Conservation (phyloP, 2,329 filamentous ascomycete genomes). For the Mariannaea sp. region DNA sequence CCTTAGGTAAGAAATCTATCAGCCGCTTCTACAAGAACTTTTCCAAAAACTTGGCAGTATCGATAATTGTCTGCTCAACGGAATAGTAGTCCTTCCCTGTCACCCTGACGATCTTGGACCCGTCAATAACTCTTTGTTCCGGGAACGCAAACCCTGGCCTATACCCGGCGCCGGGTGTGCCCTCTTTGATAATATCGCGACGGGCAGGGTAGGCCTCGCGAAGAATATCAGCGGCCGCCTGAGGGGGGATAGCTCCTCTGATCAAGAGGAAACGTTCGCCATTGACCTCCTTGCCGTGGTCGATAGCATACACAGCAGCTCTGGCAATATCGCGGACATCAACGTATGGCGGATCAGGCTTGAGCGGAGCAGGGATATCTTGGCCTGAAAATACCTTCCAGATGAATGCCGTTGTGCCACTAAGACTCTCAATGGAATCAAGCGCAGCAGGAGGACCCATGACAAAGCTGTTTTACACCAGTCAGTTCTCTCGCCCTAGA, state of each 20-base stretch:
- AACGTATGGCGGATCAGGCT: conserved; percentile 18
- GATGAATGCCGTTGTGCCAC: conserved; percentile 28
- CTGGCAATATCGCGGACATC: conserved; percentile 34
- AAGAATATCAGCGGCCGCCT: conserved; percentile 34
- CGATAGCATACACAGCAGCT: conserved; percentile 30
- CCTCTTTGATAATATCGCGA: conserved; percentile 28
- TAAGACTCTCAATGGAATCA: conserved; percentile 28
- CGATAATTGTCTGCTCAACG: conserved; percentile 29
- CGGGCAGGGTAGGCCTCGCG: conserved; percentile 30
- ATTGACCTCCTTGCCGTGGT: conserved; percentile 26
- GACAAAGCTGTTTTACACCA: conserved; percentile 26
- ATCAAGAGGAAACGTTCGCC: conserved; percentile 30
- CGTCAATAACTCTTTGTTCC: conserved; percentile 21
- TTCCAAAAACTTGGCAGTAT: conserved; percentile 32
- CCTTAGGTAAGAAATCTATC: too few species aligned
- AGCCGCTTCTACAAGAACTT: conserved; percentile 23
- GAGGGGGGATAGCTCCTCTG: conserved; percentile 26
- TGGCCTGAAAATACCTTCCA: conserved; percentile 33
- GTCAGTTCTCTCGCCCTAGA: neutral
- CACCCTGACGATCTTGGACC: conserved; percentile 24
- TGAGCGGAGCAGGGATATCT: conserved; percentile 28
- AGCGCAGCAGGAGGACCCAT: conserved; percentile 31
- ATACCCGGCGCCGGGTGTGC: conserved; percentile 30
- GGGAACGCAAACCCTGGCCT: conserved; percentile 19
- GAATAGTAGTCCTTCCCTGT: conserved; percentile 27